phyloP scores from a whole-genome alignment of 2,329 filamentous ascomycete species.

The Torrubiella hemipterigena region DNA sequence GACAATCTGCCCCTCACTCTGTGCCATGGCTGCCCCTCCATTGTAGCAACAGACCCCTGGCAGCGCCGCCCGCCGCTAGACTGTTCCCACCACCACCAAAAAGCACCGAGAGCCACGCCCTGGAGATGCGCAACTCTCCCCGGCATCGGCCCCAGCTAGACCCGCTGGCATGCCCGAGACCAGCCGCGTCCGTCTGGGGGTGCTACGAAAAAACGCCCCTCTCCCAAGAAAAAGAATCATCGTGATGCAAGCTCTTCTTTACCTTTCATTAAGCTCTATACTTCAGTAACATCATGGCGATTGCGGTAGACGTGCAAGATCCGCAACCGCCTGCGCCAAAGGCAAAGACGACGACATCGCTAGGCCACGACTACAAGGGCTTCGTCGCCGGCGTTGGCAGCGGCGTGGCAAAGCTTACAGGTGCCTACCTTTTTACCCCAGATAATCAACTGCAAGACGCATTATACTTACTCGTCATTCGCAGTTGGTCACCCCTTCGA shows the following conservation, averaged over 20 bases:
- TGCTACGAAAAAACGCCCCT: too few species aligned
- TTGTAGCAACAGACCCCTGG: too few species aligned
- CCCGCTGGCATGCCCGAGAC: too few species aligned
- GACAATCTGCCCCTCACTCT: too few species aligned
- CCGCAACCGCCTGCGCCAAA: slow-evolving; percentile 1
- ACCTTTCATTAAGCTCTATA: neutral
- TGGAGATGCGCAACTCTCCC: too few species aligned
- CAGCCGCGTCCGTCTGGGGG: too few species aligned
- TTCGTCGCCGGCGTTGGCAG: slow-evolving; percentile 96
- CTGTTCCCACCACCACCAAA: too few species aligned
- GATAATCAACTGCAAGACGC: neutral
- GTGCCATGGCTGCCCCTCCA: too few species aligned
- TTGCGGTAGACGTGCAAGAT: slow-evolving; percentile 1
- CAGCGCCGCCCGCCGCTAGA: too few species aligned
- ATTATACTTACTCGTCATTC: slow-evolving; percentile 4
- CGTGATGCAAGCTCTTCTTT: neutral
- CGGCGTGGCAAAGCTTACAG: slow-evolving; percentile 78
- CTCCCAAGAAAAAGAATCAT: too few species aligned
- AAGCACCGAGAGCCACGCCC: too few species aligned
- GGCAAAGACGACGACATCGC: slow-evolving; percentile 20
- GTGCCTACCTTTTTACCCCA: slow-evolving; percentile 28
- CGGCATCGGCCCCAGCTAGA: too few species aligned
- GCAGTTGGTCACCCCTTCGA: slow-evolving; percentile 70
- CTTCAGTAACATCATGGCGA: neutral
- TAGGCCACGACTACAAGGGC: slow-evolving; percentile 62